These are phyloP conservation scores for Quercus berberidifolia DNA, from an alignment of 306 rosid species.

Conservation along the genomic window DNA sequence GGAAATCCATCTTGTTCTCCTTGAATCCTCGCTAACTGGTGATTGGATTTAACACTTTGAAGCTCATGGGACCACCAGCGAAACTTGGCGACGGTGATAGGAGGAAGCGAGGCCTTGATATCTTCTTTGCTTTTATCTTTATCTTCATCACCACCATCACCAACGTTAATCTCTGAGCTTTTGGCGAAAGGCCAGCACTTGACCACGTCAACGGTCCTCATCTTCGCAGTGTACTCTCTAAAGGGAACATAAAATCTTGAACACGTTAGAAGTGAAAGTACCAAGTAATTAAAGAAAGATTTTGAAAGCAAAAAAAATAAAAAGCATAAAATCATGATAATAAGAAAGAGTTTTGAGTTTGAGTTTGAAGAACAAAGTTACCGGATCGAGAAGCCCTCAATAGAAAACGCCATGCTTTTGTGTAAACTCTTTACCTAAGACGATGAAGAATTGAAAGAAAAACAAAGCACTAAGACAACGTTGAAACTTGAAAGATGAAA, in stretches of 20 bases:
- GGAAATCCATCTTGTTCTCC: conserved; percentile 8
- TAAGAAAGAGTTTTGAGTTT: background rate
- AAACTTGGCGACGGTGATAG: conserved; percentile 60
- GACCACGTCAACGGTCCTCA: conserved; percentile 61
- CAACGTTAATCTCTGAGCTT: background rate
- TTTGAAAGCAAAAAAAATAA: background rate
- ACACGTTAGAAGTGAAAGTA: background rate
- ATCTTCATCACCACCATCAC: no score
- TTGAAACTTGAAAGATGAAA: background rate
- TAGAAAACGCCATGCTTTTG: conserved; percentile 52
- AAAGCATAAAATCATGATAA: background rate
- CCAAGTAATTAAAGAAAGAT: background rate
- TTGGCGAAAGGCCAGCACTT: conserved; percentile 72
- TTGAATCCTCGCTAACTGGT: conserved; percentile 1
- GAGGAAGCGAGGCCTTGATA: conserved; percentile 59
- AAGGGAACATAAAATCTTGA: conserved; percentile 7
- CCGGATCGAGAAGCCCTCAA: conserved; percentile 88
- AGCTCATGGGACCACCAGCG: conserved; percentile 70
- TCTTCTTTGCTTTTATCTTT: conserved; percentile 18
- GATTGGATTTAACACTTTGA: conserved; percentile 41
- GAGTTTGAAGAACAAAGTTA: conserved; percentile 1
- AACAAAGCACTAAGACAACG: background rate
- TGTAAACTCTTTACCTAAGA: background rate
- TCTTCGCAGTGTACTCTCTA: conserved; percentile 73
- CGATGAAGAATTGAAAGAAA: background rate